These are phyloP conservation scores for Taphrina sp. DNA, from an alignment of 1,139 yeast genomes.

Conservation along the genomic window DNA sequence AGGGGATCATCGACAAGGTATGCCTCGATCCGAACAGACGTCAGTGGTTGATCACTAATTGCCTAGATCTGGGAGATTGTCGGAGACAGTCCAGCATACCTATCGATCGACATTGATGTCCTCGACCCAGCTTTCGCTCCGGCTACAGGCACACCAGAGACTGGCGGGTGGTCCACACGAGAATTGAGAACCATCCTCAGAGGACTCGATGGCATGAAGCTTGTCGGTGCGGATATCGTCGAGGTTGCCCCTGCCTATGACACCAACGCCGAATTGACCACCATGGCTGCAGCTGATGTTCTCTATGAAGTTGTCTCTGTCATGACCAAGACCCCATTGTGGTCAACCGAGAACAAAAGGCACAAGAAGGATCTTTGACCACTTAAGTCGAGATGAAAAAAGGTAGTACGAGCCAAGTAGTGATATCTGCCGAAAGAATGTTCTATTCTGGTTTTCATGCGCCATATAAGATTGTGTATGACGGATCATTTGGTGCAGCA, in stretches of 20 bases:
- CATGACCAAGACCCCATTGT: slow-evolving; percentile 73
- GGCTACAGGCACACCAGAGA: slow-evolving; percentile 81
- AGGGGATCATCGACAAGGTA: slow-evolving; percentile 52
- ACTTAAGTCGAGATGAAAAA: too few species aligned
- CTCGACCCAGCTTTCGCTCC: slow-evolving; percentile 77
- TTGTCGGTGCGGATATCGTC: slow-evolving; percentile 76
- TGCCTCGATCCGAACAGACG: background rate
- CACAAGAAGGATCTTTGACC: too few species aligned
- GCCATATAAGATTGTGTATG: too few species aligned
- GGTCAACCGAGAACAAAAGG: too few species aligned
- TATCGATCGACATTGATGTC: slow-evolving; percentile 74
- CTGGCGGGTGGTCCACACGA: slow-evolving; percentile 76
- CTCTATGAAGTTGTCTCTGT: slow-evolving; percentile 67
- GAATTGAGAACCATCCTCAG: slow-evolving; percentile 65
- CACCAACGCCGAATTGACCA: slow-evolving; percentile 61
- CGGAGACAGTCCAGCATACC: slow-evolving; percentile 64
- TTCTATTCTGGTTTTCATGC: too few species aligned
- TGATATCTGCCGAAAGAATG: too few species aligned
- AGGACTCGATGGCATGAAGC: slow-evolving; percentile 55
- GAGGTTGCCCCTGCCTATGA: slow-evolving; percentile 77
- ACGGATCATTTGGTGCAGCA: too few species aligned
- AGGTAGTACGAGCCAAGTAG: too few species aligned
- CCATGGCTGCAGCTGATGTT: slow-evolving; percentile 74
- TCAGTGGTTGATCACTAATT: background rate
- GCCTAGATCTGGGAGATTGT: slow-evolving; percentile 51